phyloP scores from a whole-genome alignment of 768 basidiomycete species.

The Megacollybia marginata region DNA sequence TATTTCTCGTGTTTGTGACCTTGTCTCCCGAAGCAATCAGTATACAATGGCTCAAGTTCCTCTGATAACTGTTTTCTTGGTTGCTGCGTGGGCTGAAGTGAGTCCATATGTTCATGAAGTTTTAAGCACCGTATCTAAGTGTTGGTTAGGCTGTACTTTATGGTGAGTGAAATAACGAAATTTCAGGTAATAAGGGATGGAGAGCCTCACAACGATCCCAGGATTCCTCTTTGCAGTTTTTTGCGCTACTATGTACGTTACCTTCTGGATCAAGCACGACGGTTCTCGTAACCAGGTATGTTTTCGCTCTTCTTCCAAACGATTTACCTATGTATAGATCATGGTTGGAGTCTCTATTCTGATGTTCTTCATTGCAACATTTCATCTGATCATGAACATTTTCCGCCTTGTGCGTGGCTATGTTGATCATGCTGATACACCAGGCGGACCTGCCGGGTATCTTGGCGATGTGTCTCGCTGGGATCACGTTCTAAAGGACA shows the following conservation, averaged over 20 bases:
- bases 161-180: neutral
- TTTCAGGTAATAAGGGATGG: neutral
- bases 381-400: conserved; percentile 3
- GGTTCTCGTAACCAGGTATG: neutral
- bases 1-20: no score
- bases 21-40: neutral
- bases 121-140: neutral
- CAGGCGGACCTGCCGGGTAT: conserved; percentile 7
- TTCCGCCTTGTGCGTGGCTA: conserved; percentile 6
- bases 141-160: neutral
- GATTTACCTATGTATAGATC: neutral
- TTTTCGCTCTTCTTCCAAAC: neutral
- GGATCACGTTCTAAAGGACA: no score
- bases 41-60: neutral
- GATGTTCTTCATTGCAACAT: no score
- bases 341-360: no score
- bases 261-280: neutral
- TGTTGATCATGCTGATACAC: conserved; percentile 3
- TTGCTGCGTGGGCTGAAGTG: no score
- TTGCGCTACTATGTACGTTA: neutral
- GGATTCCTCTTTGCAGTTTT: neutral
- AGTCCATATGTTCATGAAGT: neutral
- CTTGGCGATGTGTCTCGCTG: conserved; percentile 5
- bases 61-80: no score
- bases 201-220: neutral